Percentiles rank a stretch among this genome's conserved stretches.
phyloP scores from a whole-genome alignment of 192 early-diverging fungal genomes.

The Chytriomyces hyalinus region DNA sequence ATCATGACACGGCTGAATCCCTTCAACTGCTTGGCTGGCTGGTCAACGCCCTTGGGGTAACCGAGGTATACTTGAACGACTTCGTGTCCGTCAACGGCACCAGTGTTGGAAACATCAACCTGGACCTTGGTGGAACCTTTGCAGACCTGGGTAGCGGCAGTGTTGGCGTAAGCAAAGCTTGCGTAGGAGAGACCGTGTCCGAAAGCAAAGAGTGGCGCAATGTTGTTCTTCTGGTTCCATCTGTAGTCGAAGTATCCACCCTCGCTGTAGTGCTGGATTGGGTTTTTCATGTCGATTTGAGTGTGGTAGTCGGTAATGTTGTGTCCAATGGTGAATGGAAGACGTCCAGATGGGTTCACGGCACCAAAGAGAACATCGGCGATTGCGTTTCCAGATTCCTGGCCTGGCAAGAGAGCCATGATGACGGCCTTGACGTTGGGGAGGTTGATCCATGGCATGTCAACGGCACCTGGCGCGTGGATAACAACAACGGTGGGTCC shows the following conservation, averaged over 20 bases:
- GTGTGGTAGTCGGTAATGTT: slow-evolving; percentile 49
- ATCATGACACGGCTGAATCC: slow-evolving; percentile 52
- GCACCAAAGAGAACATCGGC: slow-evolving; percentile 72
- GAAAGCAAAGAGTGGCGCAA: slow-evolving; percentile 60
- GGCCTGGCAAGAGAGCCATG: slow-evolving; percentile 63
- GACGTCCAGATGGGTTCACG: slow-evolving; percentile 67
- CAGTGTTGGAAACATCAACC: slow-evolving; percentile 48
- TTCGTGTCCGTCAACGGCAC: slow-evolving; percentile 43
- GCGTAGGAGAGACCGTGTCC: slow-evolving; percentile 73
- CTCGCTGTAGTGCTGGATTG: slow-evolving; percentile 54
- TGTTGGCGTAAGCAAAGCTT: slow-evolving; percentile 53
- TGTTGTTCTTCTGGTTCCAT: slow-evolving; percentile 49
- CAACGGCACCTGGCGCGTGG: slow-evolving; percentile 63
- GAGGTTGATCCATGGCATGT: slow-evolving; percentile 64
- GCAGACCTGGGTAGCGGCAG: slow-evolving; percentile 10
- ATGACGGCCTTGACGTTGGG: slow-evolving; percentile 66
- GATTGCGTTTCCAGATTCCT: slow-evolving; percentile 70
- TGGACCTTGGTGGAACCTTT: slow-evolving; percentile 30
- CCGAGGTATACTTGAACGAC: slow-evolving; percentile 54
- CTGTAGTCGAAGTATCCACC: slow-evolving; percentile 63
- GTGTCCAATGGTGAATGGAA: slow-evolving; percentile 68
- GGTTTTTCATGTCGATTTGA: slow-evolving; percentile 34
- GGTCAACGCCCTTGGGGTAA: slow-evolving; percentile 35
- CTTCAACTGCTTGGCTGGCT: slow-evolving; percentile 44
- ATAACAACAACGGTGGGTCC: slow-evolving; percentile 64